Base-by-base conservation (phyloP, 1,284 basidiomycete genomes). In the Lentinula novae-zelandiae region DNA sequence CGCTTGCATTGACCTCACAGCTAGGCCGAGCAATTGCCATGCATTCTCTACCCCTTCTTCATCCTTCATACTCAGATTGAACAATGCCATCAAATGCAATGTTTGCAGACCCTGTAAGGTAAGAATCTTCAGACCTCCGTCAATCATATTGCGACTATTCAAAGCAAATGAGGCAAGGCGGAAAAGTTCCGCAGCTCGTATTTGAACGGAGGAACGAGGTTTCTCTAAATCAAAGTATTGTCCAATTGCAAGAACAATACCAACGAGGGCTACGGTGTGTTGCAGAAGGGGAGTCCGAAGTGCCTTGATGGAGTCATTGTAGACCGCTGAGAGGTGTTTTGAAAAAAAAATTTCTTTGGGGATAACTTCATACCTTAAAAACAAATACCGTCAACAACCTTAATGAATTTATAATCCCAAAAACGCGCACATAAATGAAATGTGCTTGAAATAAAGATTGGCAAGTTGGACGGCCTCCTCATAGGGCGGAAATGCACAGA, bases 11-110 rank as follows among this genome's bases (percentile, higher is more conserved):
- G 67, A 66, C 5, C 68, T 60, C 53, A 64, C 64, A 9, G 64
- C 67, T 57, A 67, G 65, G 1, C 68, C 68, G 5, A 70, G 54
- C 5, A 68, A 10, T 46, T 68, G 67, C 67, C 67, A 70, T 0
- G 64, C 67, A 20, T 65, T 55, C 34, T 70, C 66, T 3, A 64
- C 68, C 33, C 67, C 65, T 8, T 60, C 62, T 38, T 67, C 65
- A n/a, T 62, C 67, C 20, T 57, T 60, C 8, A 63, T 64, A 54
- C 64, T 65, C n/a, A 68, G 51, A 22, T 65, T 65, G 53, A 67
- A 70, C 31, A 66, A 31, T 7, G 65, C 61, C 63, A 68, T 66
- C 5, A 70, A 54, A 55, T 70, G 63, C 7, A 70, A 49, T n/a
- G 67, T 62, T 53, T 70, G 68, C 8, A 67, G 63, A 1, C 64